Evolutionary conservation across 257 asterid genomes (phyloP), one percentile per base, ranked within the genome.

Genomic region (Avicennia marina): DNA sequence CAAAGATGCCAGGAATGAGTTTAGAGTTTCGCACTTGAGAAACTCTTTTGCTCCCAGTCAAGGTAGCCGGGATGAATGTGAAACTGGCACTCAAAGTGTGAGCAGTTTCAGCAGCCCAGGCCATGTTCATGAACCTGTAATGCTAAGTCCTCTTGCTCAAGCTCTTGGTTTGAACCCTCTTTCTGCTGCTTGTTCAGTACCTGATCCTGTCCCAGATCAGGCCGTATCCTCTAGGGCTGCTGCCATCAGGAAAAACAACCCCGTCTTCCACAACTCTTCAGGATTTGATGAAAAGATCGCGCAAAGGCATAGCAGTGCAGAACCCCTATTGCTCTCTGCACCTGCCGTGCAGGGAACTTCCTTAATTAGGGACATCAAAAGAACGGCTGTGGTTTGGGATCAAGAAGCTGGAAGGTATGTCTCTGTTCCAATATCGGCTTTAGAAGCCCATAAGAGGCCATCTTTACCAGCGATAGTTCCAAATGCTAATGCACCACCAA

Each of bases 391-490:
- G 12, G 94, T 86, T 57, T 93, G 97, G 96, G 97, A 93, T 76
- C 97, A 83, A 74, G 95, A 89, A 81, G 97, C 97, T 16, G 98
- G 98, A 29, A 72, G 98, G 67, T 93, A 93, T 26, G 79, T 93
- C 11, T 93, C 98, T 1, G 79, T 89, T 11, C 94, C 95, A 0
- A 69, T 75, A 20, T 72, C 95, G 20, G 85, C 91, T 56, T 50
- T 86, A 20, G 96, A 83, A 10, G 77, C 81, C 8, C 90, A 85
- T 26, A 81, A 66, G 43, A 74, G 64, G 49, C 75, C 80, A 17
- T 46, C 70, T 47, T 12, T 66, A 53, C 81, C 67, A 29, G 58
- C 64, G 31, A 64, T 58, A 22, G 58, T 60, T 16, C 55, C 78
- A 40, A 72, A 58, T 38, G 48, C 78, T 39, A 58, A 45, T 52